Conservation (phyloP, 495 filamentous ascomycete genomes). For the Hypoxylon fuscum region DNA sequence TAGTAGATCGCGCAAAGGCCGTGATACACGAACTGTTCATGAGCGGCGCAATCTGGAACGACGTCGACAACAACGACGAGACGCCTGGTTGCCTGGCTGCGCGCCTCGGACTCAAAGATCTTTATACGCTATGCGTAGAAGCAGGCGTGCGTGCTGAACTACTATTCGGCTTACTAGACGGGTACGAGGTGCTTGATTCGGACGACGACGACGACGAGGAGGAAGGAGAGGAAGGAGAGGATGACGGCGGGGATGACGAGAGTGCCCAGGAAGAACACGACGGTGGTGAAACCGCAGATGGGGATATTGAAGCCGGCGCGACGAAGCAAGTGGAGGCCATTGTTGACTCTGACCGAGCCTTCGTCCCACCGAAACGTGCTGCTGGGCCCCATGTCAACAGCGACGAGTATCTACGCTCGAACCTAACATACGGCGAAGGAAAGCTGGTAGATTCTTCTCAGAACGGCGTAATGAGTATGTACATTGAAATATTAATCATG, state of each 20-base stretch:
- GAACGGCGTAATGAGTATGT: slow-evolving; percentile 85
- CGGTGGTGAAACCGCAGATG: slow-evolving; percentile 12
- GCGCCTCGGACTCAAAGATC: slow-evolving; percentile 70
- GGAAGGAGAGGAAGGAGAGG: slow-evolving; percentile 55
- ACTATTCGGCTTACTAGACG: slow-evolving; percentile 77
- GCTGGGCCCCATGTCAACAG: slow-evolving; percentile 63
- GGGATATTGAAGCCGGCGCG: neutral
- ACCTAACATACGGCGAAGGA: slow-evolving; percentile 75
- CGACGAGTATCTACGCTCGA: slow-evolving; percentile 77
- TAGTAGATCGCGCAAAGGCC: slow-evolving; percentile 64
- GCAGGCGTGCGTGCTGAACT: slow-evolving; percentile 93
- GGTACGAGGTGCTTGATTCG: slow-evolving; percentile 77
- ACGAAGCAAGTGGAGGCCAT: no score
- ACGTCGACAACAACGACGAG: slow-evolving; percentile 83
- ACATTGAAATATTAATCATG: neutral
- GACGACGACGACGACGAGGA: slow-evolving; percentile 68
- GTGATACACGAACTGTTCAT: slow-evolving; percentile 81
- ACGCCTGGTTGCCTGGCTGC: slow-evolving; percentile 90
- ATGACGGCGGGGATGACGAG: slow-evolving; percentile 39
- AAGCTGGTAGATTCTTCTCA: slow-evolving; percentile 79
- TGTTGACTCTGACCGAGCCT: slow-evolving; percentile 47
- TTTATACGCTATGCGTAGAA: slow-evolving; percentile 89
- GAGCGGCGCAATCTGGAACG: slow-evolving; percentile 97
- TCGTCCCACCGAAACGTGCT: slow-evolving; percentile 44
- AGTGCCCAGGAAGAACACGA: slow-evolving; percentile 31